Percentiles rank a stretch among this genome's conserved stretches.
Evolutionary conservation across 169 alveolate genomes (phyloP).

Genomic region (Cryptosporidium baileyi): DNA sequence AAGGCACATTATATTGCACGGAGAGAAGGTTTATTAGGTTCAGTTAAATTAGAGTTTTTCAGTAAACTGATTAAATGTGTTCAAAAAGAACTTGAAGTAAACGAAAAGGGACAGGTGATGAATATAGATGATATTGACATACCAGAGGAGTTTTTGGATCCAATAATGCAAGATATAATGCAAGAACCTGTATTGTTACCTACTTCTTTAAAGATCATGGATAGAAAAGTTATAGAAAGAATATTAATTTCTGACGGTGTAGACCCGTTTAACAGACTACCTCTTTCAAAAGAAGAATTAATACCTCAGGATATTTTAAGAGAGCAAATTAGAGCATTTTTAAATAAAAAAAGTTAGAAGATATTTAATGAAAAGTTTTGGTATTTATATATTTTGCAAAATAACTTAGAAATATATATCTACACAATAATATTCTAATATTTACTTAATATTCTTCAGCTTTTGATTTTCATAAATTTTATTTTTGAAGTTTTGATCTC

Average conservation of each 20-base stretch:
- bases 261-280: slow-evolving; percentile 91
- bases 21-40: slow-evolving; percentile 76
- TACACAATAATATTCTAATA: too few relatives aligned
- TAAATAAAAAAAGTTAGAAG: slow-evolving; percentile 46
- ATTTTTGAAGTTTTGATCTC: too few relatives aligned
- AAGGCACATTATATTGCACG: slow-evolving; percentile 79
- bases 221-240: slow-evolving; percentile 88
- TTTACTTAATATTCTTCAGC: too few relatives aligned
- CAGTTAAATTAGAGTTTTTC: slow-evolving; percentile 55
- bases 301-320: slow-evolving; percentile 87
- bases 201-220: slow-evolving; percentile 86
- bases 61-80: slow-evolving; percentile 66
- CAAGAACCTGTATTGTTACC: slow-evolving; percentile 91
- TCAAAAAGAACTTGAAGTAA: slow-evolving; percentile 54
- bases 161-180: slow-evolving; percentile 90
- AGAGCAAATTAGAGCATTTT: slow-evolving; percentile 78
- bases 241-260: slow-evolving; percentile 90
- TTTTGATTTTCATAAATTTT: too few relatives aligned
- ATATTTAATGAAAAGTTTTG: not conserved
- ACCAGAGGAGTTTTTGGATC: slow-evolving; percentile 91
- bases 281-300: slow-evolving; percentile 85
- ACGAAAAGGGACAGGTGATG: slow-evolving; percentile 50
- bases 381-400: too few relatives aligned
- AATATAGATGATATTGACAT: slow-evolving; percentile 77
- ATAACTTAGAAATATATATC: too few relatives aligned